phyloP scores from a whole-genome alignment of 495 filamentous ascomycete species.

The Penicillium parvum region DNA sequence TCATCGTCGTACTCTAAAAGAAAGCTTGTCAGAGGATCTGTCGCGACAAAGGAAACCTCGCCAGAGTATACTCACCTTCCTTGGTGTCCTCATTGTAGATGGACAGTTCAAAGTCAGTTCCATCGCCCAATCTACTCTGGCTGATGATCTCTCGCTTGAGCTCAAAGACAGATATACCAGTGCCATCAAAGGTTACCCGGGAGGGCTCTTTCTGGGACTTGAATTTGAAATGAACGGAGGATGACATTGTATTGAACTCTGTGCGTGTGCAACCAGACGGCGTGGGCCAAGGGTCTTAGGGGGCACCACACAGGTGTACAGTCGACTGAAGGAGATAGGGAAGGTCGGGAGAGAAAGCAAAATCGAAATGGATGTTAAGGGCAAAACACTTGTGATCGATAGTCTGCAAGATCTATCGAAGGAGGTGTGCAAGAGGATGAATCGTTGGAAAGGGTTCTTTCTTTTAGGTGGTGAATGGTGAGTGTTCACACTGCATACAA shows the following conservation, averaged over 20 bases:
- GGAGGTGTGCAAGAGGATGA: constrained; percentile 23
- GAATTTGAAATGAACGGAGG: constrained; percentile 99
- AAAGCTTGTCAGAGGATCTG: constrained; percentile 10
- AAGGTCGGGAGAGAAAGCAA: constrained; percentile 13
- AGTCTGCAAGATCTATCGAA: constrained; percentile 26
- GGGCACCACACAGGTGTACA: constrained; percentile 30
- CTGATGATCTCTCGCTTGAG: constrained; percentile 97
- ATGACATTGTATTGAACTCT: constrained; percentile 73
- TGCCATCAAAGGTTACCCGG: constrained; percentile 94
- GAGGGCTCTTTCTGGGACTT: constrained; percentile 97
- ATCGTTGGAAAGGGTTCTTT: constrained; percentile 25
- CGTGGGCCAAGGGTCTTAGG: constrained; percentile 26
- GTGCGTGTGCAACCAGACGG: constrained; percentile 29
- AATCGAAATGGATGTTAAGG: constrained; percentile 15
- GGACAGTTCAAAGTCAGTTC: constrained; percentile 91
- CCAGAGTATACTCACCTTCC: constrained; percentile 69
- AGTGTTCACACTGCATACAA: constrained; percentile 38
- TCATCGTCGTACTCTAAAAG: constrained; percentile 96
- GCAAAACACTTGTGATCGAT: constrained; percentile 18
- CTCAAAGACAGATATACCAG: constrained; percentile 97
- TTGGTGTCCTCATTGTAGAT: constrained; percentile 87
- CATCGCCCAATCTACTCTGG: constrained; percentile 90
- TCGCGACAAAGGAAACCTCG: too few relatives aligned
- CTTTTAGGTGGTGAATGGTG: constrained; percentile 30
- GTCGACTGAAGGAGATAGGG: constrained; percentile 14